Conservation (phyloP, 176 grass and related monocot species). For the Musa itinerans region DNA sequence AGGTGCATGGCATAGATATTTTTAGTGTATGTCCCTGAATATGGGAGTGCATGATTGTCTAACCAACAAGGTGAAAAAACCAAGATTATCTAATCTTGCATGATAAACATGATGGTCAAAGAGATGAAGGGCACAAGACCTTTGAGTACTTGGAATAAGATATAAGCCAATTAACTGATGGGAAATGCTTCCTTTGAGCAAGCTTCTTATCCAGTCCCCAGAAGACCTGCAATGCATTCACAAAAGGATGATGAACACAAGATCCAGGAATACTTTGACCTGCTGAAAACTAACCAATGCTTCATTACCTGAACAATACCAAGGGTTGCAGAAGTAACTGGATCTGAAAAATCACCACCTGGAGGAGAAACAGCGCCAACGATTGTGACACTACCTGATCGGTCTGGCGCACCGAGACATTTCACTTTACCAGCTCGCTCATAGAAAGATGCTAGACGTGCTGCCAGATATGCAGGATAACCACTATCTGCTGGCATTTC, state of each 20-base stretch:
- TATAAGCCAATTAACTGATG: slow-evolving; percentile 99
- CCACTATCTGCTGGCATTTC: slow-evolving; percentile 99
- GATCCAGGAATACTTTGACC: too few species aligned
- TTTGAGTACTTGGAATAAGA: slow-evolving; percentile 98
- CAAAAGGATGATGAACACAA: too few species aligned
- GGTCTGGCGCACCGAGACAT: slow-evolving; percentile 79
- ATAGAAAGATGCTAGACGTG: slow-evolving; percentile 92
- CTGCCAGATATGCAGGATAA: slow-evolving; percentile 95
- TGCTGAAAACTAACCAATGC: too few species aligned
- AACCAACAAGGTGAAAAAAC: too few species aligned
- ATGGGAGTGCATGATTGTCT: too few species aligned
- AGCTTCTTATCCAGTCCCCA: slow-evolving; percentile 99
- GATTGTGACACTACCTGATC: slow-evolving; percentile 97
- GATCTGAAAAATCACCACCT: slow-evolving; percentile 98
- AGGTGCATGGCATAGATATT: too few species aligned
- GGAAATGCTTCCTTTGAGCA: slow-evolving; percentile 99
- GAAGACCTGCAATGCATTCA: slow-evolving; percentile 63
- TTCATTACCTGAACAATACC: slow-evolving; percentile 84
- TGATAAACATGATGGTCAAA: too few species aligned
- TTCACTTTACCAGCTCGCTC: slow-evolving; percentile 98
- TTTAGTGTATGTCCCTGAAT: too few species aligned
- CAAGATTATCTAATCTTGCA: too few species aligned
- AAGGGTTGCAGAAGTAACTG: slow-evolving; percentile 96
- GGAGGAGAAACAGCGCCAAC: slow-evolving; percentile 97
- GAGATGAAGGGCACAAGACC: slow-evolving; percentile 21